Base-by-base conservation (phyloP, 306 rosid species). In the Neltuma alba region DNA sequence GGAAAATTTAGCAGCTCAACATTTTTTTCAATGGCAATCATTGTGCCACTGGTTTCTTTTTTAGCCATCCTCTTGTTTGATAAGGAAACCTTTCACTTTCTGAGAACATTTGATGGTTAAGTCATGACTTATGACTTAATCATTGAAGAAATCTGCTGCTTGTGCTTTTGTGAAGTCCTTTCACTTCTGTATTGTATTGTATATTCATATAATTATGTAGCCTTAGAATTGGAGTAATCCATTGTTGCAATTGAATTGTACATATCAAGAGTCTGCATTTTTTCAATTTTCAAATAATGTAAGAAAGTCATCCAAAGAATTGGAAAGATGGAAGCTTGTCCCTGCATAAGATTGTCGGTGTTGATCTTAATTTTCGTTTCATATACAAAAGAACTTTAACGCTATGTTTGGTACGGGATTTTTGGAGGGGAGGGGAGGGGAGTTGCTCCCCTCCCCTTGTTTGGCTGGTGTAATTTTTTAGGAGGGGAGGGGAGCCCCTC, bases 1-100 rank as follows among this genome's bases (percentile, higher is more conserved):
- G 62, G 88, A 72, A 81, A 81, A 71, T 67, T 82, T 80, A 63
- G 78, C 58, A 86, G 52, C 76, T 63, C 80, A 37, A 68, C 75
- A 40, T 82, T 70, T 72, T 34, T 87, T 65, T 74, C 47, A 20
- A n/a, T 85, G 75, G 85, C 88, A 31, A 18, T 86, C 38, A 61
- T 87, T 79, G 68, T 83, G 28, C 73, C 86, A 31, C 73, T 92
- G 67, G 45, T 87, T 82, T 78, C 80, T 33, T 66, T 80, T 76
- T 82, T 81, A 30, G 88, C 64, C 52, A 42, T 84, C 57, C 80
- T 45, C 79, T 72, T 88, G 65, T 78, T 88, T 72, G 76, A 87
- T 76, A 74, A 86, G 60, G 80, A 89, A 68, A 72, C 42, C 78
- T 57, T 74, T 69, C 72, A 69, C 60, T 61, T 72, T 57, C 57